Percentiles rank a stretch among this genome's conserved stretches.
These are phyloP conservation scores for Aciculosporium take DNA, from an alignment of 2,329 filamentous ascomycete species.

Conservation along the genomic window DNA sequence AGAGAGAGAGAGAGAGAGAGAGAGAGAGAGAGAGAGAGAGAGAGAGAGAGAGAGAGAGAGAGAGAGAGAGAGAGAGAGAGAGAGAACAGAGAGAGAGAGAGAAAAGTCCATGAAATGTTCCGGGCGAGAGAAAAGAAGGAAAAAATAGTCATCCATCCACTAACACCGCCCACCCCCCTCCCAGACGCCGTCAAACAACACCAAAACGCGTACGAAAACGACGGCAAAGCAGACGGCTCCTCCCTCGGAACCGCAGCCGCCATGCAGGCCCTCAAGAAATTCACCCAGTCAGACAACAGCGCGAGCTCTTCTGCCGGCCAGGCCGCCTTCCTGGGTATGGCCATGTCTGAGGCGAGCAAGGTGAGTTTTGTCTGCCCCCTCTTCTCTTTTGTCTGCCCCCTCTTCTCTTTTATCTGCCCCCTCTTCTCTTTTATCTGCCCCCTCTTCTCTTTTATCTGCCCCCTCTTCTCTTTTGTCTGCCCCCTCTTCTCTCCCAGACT, in stretches of 20 bases:
- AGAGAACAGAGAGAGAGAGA: neutral
- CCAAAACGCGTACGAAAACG: conserved; percentile 52
- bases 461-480: neutral
- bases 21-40: too few relatives aligned
- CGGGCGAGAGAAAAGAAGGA: too few relatives aligned
- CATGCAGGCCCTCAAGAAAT: conserved; percentile 70
- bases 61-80: neutral
- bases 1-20: too few relatives aligned
- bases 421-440: too few relatives aligned
- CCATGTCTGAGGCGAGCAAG: conserved; percentile 79
- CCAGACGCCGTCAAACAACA: conserved; percentile 59
- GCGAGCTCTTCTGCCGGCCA: conserved; percentile 40
- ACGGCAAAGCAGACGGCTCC: conserved; percentile 30
- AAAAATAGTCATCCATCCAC: neutral
- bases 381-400: neutral
- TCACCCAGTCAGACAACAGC: conserved; percentile 43
- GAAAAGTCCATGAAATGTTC: too few relatives aligned
- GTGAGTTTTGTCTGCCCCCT: conserved; percentile 23
- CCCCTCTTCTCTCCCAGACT: too few relatives aligned
- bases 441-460: neutral
- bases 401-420: too few relatives aligned
- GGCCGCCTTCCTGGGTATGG: conserved; percentile 69
- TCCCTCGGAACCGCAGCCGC: conserved; percentile 60
- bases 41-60: too few relatives aligned
- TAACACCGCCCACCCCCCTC: neutral